Evolutionary conservation across 2,329 filamentous ascomycete genomes (phyloP).

Genomic region (Tolypocladium amazonense): DNA sequence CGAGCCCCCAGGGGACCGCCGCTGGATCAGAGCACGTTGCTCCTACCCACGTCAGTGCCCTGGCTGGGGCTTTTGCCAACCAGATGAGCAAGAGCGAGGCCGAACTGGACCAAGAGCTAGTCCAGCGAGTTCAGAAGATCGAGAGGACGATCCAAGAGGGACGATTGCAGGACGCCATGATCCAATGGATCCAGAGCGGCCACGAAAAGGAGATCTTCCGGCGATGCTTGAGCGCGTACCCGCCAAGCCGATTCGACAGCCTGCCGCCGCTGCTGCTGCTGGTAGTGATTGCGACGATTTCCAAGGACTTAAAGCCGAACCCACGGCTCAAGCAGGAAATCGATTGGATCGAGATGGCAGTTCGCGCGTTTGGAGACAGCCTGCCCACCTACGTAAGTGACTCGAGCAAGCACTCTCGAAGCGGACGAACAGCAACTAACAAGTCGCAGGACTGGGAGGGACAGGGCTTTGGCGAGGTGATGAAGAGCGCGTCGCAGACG

Average conservation of each 20-base stretch:
- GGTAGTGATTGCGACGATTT: slow-evolving; percentile 54
- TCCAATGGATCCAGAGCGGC: slow-evolving; percentile 56
- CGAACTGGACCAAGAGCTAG: slow-evolving; percentile 38
- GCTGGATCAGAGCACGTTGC: slow-evolving; percentile 22
- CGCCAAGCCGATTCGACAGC: slow-evolving; percentile 34
- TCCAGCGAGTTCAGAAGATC: slow-evolving; percentile 46
- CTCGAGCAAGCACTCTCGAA: background rate
- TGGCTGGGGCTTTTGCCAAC: slow-evolving; percentile 23
- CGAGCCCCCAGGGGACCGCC: slow-evolving; percentile 17
- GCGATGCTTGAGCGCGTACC: slow-evolving; percentile 25
- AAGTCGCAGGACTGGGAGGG: slow-evolving; percentile 25
- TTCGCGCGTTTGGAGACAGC: slow-evolving; percentile 40
- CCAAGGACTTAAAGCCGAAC: slow-evolving; percentile 43
- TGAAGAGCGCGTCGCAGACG: slow-evolving; percentile 27
- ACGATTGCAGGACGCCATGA: slow-evolving; percentile 50
- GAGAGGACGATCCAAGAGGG: slow-evolving; percentile 50
- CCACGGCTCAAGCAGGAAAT: slow-evolving; percentile 44
- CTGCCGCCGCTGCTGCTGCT: slow-evolving; percentile 52
- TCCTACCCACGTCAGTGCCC: slow-evolving; percentile 20
- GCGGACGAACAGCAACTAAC: slow-evolving; percentile 7
- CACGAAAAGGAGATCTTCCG: slow-evolving; percentile 54
- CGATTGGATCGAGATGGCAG: slow-evolving; percentile 48
- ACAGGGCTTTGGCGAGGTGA: slow-evolving; percentile 22
- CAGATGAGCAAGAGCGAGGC: slow-evolving; percentile 23
- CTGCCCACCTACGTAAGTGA: slow-evolving; percentile 39